Base-by-base conservation (phyloP, 768 basidiomycete genomes). In the Hygrocybe coccinea region DNA sequence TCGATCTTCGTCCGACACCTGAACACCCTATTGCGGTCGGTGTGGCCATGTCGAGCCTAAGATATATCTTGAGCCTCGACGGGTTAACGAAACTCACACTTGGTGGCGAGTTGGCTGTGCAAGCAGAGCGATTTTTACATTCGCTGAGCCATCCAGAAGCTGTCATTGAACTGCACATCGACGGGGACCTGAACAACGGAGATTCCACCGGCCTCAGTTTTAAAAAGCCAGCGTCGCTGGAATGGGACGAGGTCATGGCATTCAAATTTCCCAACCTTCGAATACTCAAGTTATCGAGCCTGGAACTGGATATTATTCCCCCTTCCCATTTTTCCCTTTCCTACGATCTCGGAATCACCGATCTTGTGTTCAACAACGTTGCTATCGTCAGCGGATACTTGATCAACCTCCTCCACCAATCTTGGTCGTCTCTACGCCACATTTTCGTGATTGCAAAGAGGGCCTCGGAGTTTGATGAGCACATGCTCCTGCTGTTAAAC, bases 201-300 rank as follows among this genome's bases (percentile, higher is more conserved):
- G 46, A 34, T 11, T 49, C 33, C 44, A 34, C 29, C 39, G 63
- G 64, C 21, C 52, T 71, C 35, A 58, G 58, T 49, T 50, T 59
- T 15, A 64, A 58, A 22, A 69, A 39, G n/a, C 51, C 52, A n/a
- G 59, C 78, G 1, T 79, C 79, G 15, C 62, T 84, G 59, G 76
- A 77, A 58, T 83, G 81, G 81, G 79, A 82, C 60, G 79, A 82
- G 50, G 66, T 66, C 36, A 64, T 81, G n/a, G 69, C 73, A 2
- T 74, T 71, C 65, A 72, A 69, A 44, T 81, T 83, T 59, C 66
- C 73, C 8, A 71, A 64, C 54, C 71, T 83, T 29, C 67, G 64
- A 58, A 71, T 62, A 39, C 70, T 84, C 54, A 70, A 69, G 35
- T 66, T 83, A 29, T 73, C 72, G 34, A 62, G 74, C 56, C 60